A percentile compares a stretch with the other conserved stretches of the same genome.
Conservation (phyloP, 768 basidiomycete species). For the Pleurotus djamor region DNA sequence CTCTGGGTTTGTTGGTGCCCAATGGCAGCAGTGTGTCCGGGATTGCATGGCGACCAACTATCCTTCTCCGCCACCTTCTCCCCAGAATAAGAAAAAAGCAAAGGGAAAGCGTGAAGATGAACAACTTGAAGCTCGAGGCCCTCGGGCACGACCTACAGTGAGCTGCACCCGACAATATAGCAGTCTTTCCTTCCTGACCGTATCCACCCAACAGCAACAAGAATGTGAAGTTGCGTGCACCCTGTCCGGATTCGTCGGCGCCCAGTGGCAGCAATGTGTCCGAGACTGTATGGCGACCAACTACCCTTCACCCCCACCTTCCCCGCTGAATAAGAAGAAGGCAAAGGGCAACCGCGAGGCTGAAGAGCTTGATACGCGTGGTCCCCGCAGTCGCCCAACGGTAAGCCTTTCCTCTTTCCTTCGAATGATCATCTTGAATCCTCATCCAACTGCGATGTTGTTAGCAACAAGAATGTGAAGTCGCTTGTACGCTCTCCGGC, state of each 20-base stretch:
- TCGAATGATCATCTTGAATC: too few relatives aligned
- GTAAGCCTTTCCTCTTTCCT: too few relatives aligned
- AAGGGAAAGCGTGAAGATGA: background rate
- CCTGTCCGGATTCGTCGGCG: background rate
- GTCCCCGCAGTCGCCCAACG: too few relatives aligned
- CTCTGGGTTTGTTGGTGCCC: background rate
- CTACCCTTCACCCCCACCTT: background rate
- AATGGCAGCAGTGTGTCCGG: slow-evolving; percentile 6
- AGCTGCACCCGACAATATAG: too few relatives aligned
- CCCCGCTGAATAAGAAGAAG: background rate
- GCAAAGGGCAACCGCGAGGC: background rate
- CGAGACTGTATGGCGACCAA: background rate
- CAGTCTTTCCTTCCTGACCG: too few relatives aligned
- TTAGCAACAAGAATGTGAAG: background rate
- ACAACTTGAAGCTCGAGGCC: background rate
- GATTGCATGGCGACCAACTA: background rate
- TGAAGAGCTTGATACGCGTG: too few relatives aligned
- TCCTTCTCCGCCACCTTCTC: background rate
- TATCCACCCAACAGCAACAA: background rate
- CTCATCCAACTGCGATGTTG: background rate
- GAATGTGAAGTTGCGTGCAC: background rate
- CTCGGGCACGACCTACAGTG: background rate
- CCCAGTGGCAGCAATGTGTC: slow-evolving; percentile 6
- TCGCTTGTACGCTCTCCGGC: background rate
- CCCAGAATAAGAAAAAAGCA: background rate